Evolutionary conservation across 192 early-diverging fungal species (phyloP).

Genomic region (Backusella australiensis): DNA sequence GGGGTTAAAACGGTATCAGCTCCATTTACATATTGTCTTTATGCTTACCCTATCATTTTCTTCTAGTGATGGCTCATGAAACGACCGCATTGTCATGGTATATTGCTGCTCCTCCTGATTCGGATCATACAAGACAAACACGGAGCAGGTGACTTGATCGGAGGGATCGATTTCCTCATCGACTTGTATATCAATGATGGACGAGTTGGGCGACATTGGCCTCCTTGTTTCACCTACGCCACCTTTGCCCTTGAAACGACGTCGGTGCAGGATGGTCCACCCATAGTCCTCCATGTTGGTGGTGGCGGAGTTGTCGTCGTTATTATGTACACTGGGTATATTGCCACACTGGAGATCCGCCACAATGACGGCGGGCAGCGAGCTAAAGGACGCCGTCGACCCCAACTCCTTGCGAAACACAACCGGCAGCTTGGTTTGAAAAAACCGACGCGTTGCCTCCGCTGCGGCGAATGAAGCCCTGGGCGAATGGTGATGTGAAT

Average conservation of each 20-base stretch:
- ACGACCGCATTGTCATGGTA: conserved; percentile 4
- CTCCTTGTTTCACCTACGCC: background rate
- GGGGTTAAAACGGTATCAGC: background rate
- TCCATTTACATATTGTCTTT: no score
- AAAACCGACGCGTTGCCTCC: conserved; percentile 18
- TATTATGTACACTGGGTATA: conserved; percentile 13
- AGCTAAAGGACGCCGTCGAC: conserved; percentile 10
- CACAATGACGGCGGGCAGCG: conserved; percentile 26
- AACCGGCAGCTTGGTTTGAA: conserved; percentile 26
- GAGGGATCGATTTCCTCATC: conserved; percentile 13
- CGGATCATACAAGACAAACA: conserved; percentile 19
- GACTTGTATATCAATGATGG: background rate
- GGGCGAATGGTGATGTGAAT: background rate
- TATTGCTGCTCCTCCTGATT: conserved; percentile 1
- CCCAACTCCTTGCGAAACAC: conserved; percentile 21
- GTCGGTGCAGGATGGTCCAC: conserved; percentile 30
- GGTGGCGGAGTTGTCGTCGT: background rate
- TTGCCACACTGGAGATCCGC: conserved; percentile 28
- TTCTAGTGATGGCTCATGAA: background rate
- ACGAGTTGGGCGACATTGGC: background rate
- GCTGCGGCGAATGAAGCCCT: background rate
- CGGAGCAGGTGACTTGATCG: conserved; percentile 21
- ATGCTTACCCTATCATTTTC: conserved; percentile 1
- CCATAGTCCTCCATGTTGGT: conserved; percentile 8
- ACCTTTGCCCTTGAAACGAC: conserved; percentile 14